These are phyloP conservation scores for Wickerhamomyces tratensis DNA, from an alignment of 805 yeast species.

Conservation along the genomic window DNA sequence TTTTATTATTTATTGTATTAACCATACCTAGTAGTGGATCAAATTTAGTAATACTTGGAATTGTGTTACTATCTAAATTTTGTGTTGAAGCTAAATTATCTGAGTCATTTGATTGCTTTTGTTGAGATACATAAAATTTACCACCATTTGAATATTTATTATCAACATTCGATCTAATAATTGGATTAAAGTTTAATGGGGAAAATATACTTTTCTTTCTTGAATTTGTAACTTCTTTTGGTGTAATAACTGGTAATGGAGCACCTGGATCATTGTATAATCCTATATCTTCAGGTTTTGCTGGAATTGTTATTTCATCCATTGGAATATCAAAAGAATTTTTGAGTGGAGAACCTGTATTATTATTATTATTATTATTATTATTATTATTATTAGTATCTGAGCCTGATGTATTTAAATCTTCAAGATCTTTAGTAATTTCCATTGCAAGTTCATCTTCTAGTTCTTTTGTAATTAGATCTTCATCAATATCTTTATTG, in stretches of 20 bases:
- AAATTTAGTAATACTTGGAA: constrained; percentile 6
- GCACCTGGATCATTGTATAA: constrained; percentile 77
- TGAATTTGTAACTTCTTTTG: constrained; percentile 21
- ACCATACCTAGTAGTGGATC: constrained; percentile 1
- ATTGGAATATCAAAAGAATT: constrained; percentile 39
- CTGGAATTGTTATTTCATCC: constrained; percentile 45
- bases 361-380: background rate
- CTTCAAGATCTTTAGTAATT: background rate
- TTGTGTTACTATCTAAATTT: constrained; percentile 11
- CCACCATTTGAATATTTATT: constrained; percentile 88
- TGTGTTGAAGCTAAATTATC: constrained; percentile 8
- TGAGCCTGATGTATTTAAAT: background rate
- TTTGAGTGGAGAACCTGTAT: background rate
- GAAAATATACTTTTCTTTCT: constrained; percentile 61
- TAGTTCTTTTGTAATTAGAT: background rate
- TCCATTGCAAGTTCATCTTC: constrained; percentile 2
- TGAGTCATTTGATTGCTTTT: background rate
- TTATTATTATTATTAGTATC: background rate
- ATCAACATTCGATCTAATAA: constrained; percentile 67
- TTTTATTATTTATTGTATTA: constrained; percentile 6
- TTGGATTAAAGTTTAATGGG: constrained; percentile 74
- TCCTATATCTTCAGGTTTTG: constrained; percentile 26
- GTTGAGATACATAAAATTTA: constrained; percentile 53
- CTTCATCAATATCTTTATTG: too few species aligned
- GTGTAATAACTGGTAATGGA: constrained; percentile 52